phyloP scores from a whole-genome alignment of 2,329 filamentous ascomycete genomes.

The Neophaeococcomyces aloes region DNA sequence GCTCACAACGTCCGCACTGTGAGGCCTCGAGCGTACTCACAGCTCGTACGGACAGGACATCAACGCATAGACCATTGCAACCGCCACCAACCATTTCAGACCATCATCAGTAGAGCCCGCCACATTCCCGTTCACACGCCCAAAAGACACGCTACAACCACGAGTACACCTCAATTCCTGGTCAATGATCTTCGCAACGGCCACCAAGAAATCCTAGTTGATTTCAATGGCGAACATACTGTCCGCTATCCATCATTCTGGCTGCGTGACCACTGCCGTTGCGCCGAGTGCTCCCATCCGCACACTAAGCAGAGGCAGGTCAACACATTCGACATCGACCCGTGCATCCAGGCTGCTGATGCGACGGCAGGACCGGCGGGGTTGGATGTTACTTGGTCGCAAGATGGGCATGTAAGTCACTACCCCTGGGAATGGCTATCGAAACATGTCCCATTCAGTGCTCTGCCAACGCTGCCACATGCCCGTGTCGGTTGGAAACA shows the following conservation, averaged over 20 bases:
- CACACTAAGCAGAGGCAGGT: conserved; percentile 59
- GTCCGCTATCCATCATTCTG: conserved; percentile 20
- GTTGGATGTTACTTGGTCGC: conserved; percentile 15
- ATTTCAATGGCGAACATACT: conserved; percentile 16
- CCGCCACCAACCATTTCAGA: too few species aligned
- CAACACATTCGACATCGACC: conserved; percentile 54
- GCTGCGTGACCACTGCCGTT: conserved; percentile 62
- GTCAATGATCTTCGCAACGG: conserved; percentile 19
- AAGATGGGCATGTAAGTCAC: conserved; percentile 33
- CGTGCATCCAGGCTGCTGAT: conserved; percentile 7
- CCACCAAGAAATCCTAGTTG: conserved; percentile 20
- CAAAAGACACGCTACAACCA: conserved; percentile 1
- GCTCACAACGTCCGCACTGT: too few species aligned
- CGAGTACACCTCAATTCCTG: conserved; percentile 8
- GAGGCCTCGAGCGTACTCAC: too few species aligned
- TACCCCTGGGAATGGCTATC: conserved; percentile 57
- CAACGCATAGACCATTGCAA: too few species aligned
- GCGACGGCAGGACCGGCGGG: conserved; percentile 9
- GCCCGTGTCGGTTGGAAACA: conserved; percentile 4
- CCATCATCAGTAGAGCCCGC: too few species aligned
- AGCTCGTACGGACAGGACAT: too few species aligned
- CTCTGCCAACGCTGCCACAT: conserved; percentile 1
- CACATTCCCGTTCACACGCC: too few species aligned
- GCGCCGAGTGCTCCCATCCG: conserved; percentile 54
- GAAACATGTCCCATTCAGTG: conserved; percentile 32